These are phyloP conservation scores for Thamnidium elegans DNA, from an alignment of 192 early-diverging fungal genomes.

Conservation along the genomic window DNA sequence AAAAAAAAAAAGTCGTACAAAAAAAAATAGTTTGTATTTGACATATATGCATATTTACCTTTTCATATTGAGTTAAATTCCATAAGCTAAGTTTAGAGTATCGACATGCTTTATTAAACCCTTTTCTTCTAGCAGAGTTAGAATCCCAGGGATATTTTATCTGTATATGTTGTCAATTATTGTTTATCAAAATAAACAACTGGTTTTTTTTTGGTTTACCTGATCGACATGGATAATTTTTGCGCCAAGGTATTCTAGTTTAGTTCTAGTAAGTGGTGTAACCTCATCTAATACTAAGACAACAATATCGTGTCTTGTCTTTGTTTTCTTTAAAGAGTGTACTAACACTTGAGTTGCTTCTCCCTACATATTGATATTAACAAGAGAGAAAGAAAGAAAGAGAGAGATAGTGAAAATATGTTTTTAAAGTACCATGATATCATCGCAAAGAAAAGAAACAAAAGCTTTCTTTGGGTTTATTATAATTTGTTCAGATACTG, in stretches of 20 bases:
- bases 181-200: too few relatives aligned
- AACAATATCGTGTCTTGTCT: constrained; percentile 18
- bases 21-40: too few relatives aligned
- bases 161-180: neutral
- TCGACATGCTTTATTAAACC: constrained; percentile 27
- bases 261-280: neutral
- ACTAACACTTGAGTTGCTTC: constrained; percentile 16
- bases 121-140: constrained; percentile 8
- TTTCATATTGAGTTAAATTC: constrained; percentile 22
- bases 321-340: constrained; percentile 5
- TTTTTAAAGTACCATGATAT: constrained; percentile 15
- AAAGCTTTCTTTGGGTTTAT: constrained; percentile 5
- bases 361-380: neutral
- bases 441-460: constrained; percentile 22
- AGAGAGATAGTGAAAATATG: neutral
- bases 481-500: too few relatives aligned
- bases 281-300: constrained; percentile 17
- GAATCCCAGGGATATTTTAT: constrained; percentile 15
- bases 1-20: too few relatives aligned
- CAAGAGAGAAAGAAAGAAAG: neutral
- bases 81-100: constrained; percentile 26
- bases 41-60: constrained; percentile 3
- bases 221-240: constrained; percentile 21
- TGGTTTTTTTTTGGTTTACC: neutral
- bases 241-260: constrained; percentile 12